Evolutionary conservation across 257 asterid genomes (phyloP).

Genomic region (Solanum peruvianum): DNA sequence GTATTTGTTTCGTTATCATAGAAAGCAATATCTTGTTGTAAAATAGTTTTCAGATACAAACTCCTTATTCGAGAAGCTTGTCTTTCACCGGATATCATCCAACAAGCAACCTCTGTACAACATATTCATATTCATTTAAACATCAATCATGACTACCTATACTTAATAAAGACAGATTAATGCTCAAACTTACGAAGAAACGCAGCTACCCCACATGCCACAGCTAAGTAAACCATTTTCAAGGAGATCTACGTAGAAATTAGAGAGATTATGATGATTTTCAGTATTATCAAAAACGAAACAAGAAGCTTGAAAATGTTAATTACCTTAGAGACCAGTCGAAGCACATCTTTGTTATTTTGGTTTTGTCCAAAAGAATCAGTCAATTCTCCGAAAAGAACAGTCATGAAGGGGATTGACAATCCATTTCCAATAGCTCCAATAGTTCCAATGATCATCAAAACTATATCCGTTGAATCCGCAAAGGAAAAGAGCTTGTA

Average conservation of each 20-base stretch:
- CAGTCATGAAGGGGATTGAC: constrained; percentile 57
- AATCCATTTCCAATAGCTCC: constrained; percentile 68
- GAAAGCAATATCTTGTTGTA: constrained; percentile 75
- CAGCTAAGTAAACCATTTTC: constrained; percentile 54
- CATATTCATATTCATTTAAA: neutral
- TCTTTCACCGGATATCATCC: constrained; percentile 94
- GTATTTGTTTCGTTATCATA: constrained; percentile 72
- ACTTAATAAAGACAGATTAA: neutral
- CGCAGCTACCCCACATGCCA: constrained; percentile 57
- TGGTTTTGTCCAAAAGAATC: constrained; percentile 48
- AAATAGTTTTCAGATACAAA: constrained; percentile 49
- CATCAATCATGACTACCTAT: neutral
- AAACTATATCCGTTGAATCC: constrained; percentile 36
- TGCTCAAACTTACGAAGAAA: constrained; percentile 60
- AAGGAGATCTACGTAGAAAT: constrained; percentile 29
- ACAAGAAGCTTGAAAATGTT: neutral
- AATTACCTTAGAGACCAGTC: constrained; percentile 46
- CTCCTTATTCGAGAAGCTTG: constrained; percentile 71
- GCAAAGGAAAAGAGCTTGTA: constrained; percentile 63
- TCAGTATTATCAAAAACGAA: neutral
- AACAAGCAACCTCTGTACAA: constrained; percentile 63
- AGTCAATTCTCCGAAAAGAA: constrained; percentile 57
- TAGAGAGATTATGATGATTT: neutral
- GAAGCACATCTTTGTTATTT: constrained; percentile 14
- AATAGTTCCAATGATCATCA: constrained; percentile 57